A percentile compares a stretch with the other conserved stretches of the same genome.
Conservation (phyloP, 768 basidiomycete genomes). For the Hortiboletus flavorubellus region DNA sequence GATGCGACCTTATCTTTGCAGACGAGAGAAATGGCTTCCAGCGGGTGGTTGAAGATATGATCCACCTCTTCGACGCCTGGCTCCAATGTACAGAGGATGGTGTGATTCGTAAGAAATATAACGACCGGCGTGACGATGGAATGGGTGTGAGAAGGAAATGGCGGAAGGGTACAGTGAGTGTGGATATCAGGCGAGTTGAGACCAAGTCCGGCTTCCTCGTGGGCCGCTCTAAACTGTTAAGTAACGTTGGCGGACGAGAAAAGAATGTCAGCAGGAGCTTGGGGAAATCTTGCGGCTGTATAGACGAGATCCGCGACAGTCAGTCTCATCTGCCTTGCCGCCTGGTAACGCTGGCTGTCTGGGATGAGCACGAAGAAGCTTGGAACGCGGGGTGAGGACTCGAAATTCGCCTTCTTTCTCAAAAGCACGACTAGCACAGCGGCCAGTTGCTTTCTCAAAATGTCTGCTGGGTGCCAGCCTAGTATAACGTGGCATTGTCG, state of each 20-base stretch:
- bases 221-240: constrained; percentile 71
- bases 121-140: constrained; percentile 80
- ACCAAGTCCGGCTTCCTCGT: constrained; percentile 80
- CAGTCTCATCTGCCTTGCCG: constrained; percentile 69
- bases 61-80: constrained; percentile 71
- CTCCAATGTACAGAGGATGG: constrained; percentile 47
- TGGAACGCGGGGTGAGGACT: constrained; percentile 87
- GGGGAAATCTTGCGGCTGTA: constrained; percentile 65
- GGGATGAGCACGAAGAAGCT: constrained; percentile 66
- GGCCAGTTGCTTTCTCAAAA: constrained; percentile 48
- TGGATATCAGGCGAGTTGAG: constrained; percentile 53
- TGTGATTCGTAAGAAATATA: constrained; percentile 55
- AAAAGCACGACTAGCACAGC: constrained; percentile 78
- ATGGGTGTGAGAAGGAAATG: constrained; percentile 63
- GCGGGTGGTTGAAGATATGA: constrained; percentile 74
- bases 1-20: neutral
- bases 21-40: constrained; percentile 49
- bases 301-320: constrained; percentile 49
- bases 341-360: constrained; percentile 86
- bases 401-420: no score
- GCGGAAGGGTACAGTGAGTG: constrained; percentile 57
- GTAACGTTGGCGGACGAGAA: neutral
- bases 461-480: constrained; percentile 3
- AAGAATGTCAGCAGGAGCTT: neutral
- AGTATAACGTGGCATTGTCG: no score